phyloP scores from a whole-genome alignment of 768 basidiomycete species.

The Naganishia randhawae region DNA sequence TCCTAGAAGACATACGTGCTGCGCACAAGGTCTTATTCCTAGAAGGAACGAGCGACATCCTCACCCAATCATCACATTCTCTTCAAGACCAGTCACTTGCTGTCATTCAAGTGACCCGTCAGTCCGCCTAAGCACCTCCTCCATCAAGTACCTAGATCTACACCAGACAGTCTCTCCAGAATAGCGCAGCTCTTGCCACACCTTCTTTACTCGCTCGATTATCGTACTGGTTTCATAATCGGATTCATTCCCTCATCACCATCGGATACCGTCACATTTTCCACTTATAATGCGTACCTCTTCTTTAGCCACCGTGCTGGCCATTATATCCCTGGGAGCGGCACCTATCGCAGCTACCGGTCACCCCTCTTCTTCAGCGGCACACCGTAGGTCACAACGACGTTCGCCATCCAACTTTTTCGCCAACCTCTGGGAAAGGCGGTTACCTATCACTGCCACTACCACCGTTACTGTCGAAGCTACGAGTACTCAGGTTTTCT shows the following conservation, averaged over 20 bases:
- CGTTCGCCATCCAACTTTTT: slow-evolving; percentile 20
- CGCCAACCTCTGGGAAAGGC: slow-evolving; percentile 19
- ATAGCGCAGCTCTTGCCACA: neutral
- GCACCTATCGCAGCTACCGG: neutral
- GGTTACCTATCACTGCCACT: slow-evolving; percentile 47
- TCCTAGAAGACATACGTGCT: slow-evolving; percentile 2
- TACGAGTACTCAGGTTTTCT: slow-evolving; percentile 42
- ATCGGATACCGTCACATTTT: neutral
- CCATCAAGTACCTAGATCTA: neutral
- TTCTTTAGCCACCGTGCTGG: neutral
- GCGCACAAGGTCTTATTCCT: neutral
- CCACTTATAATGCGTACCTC: neutral
- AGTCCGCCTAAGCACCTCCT: neutral
- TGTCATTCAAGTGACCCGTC: slow-evolving; percentile 12
- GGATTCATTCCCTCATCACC: neutral
- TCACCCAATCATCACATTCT: slow-evolving; percentile 1
- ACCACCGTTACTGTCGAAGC: slow-evolving; percentile 42
- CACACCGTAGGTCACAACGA: slow-evolving; percentile 19
- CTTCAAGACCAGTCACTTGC: neutral
- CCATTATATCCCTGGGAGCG: neutral
- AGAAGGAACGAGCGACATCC: neutral
- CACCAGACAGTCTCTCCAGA: neutral
- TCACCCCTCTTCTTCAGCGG: neutral
- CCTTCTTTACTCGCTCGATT: slow-evolving; percentile 3
- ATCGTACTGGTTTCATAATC: slow-evolving; percentile 8